Conservation (phyloP, 2,329 filamentous ascomycete species). For the Bipolaris bicolor region DNA sequence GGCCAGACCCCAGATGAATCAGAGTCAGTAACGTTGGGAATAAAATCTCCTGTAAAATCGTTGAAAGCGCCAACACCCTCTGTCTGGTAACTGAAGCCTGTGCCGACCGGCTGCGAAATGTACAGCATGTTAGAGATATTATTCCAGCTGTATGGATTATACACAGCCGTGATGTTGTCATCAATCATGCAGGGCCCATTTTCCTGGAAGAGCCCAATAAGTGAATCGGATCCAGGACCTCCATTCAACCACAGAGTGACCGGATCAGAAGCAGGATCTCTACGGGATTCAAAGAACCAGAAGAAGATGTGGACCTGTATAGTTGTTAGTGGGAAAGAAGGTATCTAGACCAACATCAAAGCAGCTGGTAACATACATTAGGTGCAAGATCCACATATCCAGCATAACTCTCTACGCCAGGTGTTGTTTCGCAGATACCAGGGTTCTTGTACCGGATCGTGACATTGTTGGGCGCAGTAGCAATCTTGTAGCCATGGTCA, state of each 20-base stretch:
- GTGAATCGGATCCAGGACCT: conserved; percentile 58
- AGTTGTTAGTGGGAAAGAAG: not conserved
- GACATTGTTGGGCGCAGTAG: conserved; percentile 53
- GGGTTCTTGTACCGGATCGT: conserved; percentile 61
- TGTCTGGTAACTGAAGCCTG: conserved; percentile 58
- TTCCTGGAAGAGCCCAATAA: conserved; percentile 61
- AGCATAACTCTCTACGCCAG: conserved; percentile 57
- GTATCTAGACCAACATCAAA: not conserved
- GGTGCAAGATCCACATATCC: conserved; percentile 51
- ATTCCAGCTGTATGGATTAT: conserved; percentile 67
- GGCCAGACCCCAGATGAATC: conserved; percentile 54
- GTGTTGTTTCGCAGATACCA: conserved; percentile 60
- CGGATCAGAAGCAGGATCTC: conserved; percentile 55
- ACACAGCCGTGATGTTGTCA: conserved; percentile 29
- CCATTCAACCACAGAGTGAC: conserved; percentile 61
- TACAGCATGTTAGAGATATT: conserved; percentile 66
- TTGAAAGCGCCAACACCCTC: conserved; percentile 35
- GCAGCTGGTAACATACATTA: conserved; percentile 18
- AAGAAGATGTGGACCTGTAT: conserved; percentile 49
- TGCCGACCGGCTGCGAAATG: conserved; percentile 66
- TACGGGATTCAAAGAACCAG: conserved; percentile 61
- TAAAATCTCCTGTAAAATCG: conserved; percentile 53
- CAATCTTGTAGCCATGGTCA: conserved; percentile 53
- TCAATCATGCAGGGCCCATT: conserved; percentile 30
- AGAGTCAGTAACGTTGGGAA: conserved; percentile 52